These are phyloP conservation scores for Aspergillus sparsus DNA, from an alignment of 495 filamentous ascomycete genomes.

Conservation along the genomic window DNA sequence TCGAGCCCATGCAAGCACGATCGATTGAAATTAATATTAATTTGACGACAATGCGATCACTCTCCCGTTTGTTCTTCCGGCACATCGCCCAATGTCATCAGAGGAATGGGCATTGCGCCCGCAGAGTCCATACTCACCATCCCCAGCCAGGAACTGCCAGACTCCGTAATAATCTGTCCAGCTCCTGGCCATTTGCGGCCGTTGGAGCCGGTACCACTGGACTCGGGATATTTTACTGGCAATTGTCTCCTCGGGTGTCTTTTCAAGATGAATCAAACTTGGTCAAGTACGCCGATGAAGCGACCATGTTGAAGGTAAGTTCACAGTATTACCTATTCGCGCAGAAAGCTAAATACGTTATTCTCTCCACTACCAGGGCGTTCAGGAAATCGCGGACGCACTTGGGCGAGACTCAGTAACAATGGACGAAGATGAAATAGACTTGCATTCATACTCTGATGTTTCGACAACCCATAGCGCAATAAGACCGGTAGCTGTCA, in stretches of 20 bases:
- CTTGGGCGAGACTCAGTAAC: not conserved
- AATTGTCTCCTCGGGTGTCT: not conserved
- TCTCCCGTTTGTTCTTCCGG: too few relatives aligned
- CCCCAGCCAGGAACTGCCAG: not conserved
- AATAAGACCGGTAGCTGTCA: not conserved
- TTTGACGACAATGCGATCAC: too few relatives aligned
- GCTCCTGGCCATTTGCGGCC: conserved; percentile 3
- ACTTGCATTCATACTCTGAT: not conserved
- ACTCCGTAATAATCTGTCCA: not conserved
- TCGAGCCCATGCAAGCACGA: too few relatives aligned
- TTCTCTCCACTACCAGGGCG: too few relatives aligned
- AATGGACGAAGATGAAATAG: not conserved
- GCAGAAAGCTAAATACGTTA: too few relatives aligned
- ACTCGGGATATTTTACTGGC: conserved; percentile 4
- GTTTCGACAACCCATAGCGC: not conserved
- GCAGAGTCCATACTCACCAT: not conserved
- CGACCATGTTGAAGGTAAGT: conserved; percentile 19
- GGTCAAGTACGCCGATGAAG: conserved; percentile 13
- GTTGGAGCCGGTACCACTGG: conserved; percentile 8
- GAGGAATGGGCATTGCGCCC: not conserved
- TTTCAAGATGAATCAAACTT: not conserved
- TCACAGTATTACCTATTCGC: too few relatives aligned
- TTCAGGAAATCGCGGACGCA: not conserved
- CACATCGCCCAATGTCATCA: too few relatives aligned
- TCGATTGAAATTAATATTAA: too few relatives aligned